Conservation (phyloP, 805 yeast species). For the Pichia pseudocactophila region DNA sequence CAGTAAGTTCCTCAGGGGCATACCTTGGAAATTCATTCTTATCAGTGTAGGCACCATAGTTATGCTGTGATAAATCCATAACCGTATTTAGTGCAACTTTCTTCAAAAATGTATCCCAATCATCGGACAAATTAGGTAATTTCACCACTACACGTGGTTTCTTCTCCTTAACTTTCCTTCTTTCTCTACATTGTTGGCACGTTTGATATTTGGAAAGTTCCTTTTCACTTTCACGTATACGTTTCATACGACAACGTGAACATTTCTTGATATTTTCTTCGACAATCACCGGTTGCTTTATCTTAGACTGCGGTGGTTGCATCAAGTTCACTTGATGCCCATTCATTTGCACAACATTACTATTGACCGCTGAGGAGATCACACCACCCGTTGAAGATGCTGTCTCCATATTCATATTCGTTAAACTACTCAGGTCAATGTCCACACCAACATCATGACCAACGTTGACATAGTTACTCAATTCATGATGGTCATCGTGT, state of each 20-base stretch:
- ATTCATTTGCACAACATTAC: background rate
- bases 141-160: slow-evolving; percentile 23
- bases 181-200: slow-evolving; percentile 31
- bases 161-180: slow-evolving; percentile 29
- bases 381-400: too few species aligned
- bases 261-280: slow-evolving; percentile 27
- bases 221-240: slow-evolving; percentile 27
- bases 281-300: background rate
- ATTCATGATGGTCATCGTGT: too few species aligned
- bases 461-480: too few species aligned
- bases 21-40: slow-evolving; percentile 28
- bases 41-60: slow-evolving; percentile 28
- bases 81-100: slow-evolving; percentile 28
- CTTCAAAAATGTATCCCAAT: slow-evolving; percentile 27
- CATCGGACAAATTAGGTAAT: slow-evolving; percentile 29
- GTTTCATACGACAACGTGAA: slow-evolving; percentile 35
- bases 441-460: too few species aligned
- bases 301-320: too few species aligned
- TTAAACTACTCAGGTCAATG: too few species aligned
- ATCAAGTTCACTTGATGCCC: background rate
- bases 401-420: too few species aligned
- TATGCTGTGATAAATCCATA: slow-evolving; percentile 30
- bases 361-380: too few species aligned
- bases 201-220: slow-evolving; percentile 34
- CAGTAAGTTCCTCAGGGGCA: slow-evolving; percentile 24